Evolutionary conservation across 2,329 filamentous ascomycete species (phyloP).

Genomic region (Scleromitrula shiraiana): DNA sequence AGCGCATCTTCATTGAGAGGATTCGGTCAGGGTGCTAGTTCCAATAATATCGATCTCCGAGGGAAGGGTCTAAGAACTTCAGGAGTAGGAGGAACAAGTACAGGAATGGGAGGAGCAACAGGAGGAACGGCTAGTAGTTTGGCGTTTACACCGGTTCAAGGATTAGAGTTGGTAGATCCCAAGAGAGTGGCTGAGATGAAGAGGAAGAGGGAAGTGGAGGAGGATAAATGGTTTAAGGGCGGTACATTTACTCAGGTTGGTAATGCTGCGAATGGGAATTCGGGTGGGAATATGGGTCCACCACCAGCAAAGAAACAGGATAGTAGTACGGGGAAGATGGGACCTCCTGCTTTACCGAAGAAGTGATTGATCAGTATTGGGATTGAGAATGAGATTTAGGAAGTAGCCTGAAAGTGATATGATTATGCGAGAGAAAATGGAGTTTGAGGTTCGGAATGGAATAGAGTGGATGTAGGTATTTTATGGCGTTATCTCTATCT

Average conservation of each 20-base stretch:
- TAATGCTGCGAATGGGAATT: conserved; percentile 41
- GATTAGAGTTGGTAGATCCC: conserved; percentile 89
- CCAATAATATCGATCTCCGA: conserved; percentile 58
- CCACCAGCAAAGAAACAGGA: conserved; percentile 72
- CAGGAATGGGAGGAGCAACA: conserved; percentile 43
- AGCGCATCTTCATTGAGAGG: conserved; percentile 75
- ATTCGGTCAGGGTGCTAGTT: conserved; percentile 57
- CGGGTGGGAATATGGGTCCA: conserved; percentile 68
- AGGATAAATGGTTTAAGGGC: conserved; percentile 93
- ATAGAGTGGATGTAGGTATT: too few relatives aligned
- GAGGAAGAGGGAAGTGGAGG: conserved; percentile 86
- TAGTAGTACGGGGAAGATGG: conserved; percentile 48
- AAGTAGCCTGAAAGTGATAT: too few relatives aligned
- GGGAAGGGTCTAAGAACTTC: conserved; percentile 67
- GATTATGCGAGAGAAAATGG: too few relatives aligned
- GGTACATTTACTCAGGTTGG: conserved; percentile 92
- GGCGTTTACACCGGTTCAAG: conserved; percentile 90
- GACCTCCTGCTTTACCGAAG: conserved; percentile 25
- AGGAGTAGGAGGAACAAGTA: conserved; percentile 62
- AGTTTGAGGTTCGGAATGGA: too few relatives aligned
- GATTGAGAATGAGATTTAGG: too few relatives aligned
- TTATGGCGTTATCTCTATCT: too few relatives aligned
- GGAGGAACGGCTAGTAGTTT: conserved; percentile 77
- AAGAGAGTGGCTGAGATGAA: conserved; percentile 82
- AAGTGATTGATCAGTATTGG: too few relatives aligned